Percentiles rank a stretch among this genome's conserved stretches.
These are phyloP conservation scores for Stephanodiscus triporus DNA, from an alignment of 108 stramenopile species.

Conservation along the genomic window DNA sequence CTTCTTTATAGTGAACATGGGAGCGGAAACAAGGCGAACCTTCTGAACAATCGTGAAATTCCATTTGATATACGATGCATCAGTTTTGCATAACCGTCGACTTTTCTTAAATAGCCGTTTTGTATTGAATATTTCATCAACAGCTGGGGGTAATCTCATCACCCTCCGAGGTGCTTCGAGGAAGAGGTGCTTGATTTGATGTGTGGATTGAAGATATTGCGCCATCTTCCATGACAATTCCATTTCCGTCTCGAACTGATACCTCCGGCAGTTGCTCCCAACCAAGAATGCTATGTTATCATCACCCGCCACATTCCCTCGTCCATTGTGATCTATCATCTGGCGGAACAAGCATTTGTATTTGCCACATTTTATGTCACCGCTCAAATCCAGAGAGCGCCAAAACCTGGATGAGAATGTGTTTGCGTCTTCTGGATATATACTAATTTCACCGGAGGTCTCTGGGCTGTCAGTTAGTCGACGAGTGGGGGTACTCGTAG, in stretches of 20 bases:
- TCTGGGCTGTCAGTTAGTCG: no score
- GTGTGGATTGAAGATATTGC: not conserved
- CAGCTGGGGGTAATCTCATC: not conserved
- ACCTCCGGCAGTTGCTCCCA: not conserved
- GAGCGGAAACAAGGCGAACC: not conserved
- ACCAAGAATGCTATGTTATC: not conserved
- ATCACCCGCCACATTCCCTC: not conserved
- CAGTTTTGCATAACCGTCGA: not conserved
- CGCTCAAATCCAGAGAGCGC: no score
- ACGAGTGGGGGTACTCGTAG: no score
- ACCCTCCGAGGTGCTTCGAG: not conserved
- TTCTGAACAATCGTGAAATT: not conserved
- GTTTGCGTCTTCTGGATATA: no score
- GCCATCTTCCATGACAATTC: constrained; percentile 4
- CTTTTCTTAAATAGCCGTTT: not conserved
- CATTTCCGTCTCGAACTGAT: not conserved
- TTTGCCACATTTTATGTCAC: not conserved
- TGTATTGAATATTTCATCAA: not conserved
- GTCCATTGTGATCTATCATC: not conserved
- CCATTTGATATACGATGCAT: not conserved
- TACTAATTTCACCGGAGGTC: no score
- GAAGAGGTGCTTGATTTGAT: not conserved
- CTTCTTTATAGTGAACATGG: not conserved
- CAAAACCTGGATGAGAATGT: no score
- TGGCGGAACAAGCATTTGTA: constrained; percentile 3